These are phyloP conservation scores for Xylariaceae sp. DNA, from an alignment of 2,329 filamentous ascomycete species.

Conservation along the genomic window DNA sequence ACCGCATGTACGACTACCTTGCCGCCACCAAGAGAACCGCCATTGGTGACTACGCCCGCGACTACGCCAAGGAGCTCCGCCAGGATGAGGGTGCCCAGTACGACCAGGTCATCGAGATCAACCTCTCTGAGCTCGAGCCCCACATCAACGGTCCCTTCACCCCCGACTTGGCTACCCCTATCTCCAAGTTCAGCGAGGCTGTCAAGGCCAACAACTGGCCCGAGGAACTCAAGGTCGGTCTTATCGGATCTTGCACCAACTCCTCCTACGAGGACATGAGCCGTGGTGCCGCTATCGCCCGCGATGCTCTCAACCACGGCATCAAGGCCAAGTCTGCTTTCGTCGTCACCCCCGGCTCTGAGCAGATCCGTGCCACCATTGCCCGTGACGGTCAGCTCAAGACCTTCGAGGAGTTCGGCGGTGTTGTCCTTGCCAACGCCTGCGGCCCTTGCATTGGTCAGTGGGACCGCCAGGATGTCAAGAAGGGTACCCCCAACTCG, in stretches of 20 bases:
- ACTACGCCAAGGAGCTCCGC: conserved; percentile 78
- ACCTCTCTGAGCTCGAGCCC: conserved; percentile 90
- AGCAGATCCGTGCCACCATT: conserved; percentile 94
- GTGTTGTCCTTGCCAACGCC: conserved; percentile 90
- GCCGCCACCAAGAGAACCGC: conserved; percentile 80
- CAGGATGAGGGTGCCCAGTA: conserved; percentile 91
- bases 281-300: conserved; percentile 83
- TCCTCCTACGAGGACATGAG: conserved; percentile 83
- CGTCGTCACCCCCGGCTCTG: conserved; percentile 91
- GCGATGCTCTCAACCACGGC: conserved; percentile 85
- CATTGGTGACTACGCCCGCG: conserved; percentile 84
- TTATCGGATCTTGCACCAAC: conserved; percentile 99
- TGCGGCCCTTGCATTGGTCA: conserved; percentile 91
- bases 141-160: conserved; percentile 99
- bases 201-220: conserved; percentile 96
- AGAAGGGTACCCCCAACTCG: conserved; percentile 93
- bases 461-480: conserved; percentile 89
- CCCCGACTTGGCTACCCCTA: conserved; percentile 92
- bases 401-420: conserved; percentile 95
- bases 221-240: conserved; percentile 88
- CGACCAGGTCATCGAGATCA: conserved; percentile 93
- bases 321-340: conserved; percentile 91
- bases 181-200: conserved; percentile 94
- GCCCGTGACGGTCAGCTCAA: conserved; percentile 83
- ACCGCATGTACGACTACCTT: conserved; percentile 96